Percentiles rank a stretch among this genome's conserved stretches.
Evolutionary conservation across 164 flowering plant species (phyloP).

Genomic region (Tetrastigma voinierianum): DNA sequence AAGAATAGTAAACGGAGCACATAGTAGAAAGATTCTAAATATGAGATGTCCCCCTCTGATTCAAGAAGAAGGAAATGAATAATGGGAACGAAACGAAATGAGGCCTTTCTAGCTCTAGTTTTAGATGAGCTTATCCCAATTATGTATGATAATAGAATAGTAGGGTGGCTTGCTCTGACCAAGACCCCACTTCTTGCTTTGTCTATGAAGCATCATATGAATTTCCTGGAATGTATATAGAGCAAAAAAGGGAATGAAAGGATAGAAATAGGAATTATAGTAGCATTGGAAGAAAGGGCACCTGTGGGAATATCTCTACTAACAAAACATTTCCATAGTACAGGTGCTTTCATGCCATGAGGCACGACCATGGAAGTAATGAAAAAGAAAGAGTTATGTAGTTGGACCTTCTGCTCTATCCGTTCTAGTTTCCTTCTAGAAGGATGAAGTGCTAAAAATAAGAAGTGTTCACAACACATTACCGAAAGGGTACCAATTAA

Average conservation of each 20-base stretch:
- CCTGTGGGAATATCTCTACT: background rate
- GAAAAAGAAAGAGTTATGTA: background rate
- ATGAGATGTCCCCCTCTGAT: too few species aligned
- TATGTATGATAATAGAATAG: background rate
- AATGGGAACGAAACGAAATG: too few species aligned
- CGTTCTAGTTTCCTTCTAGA: too few species aligned
- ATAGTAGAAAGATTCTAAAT: too few species aligned
- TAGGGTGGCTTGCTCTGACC: background rate
- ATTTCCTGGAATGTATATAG: background rate
- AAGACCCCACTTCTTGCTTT: background rate
- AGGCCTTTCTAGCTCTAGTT: background rate
- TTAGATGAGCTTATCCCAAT: background rate
- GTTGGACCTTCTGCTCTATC: background rate
- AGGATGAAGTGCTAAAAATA: too few species aligned
- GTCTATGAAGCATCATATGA: background rate
- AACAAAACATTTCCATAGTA: too few species aligned
- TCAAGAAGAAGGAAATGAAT: too few species aligned
- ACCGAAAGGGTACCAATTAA: too few species aligned
- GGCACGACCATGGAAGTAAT: background rate
- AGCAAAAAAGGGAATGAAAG: background rate
- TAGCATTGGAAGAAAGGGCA: background rate
- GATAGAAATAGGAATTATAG: background rate
- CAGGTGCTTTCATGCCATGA: background rate
- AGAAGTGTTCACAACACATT: too few species aligned
- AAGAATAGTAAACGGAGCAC: too few species aligned